Base-by-base conservation (phyloP, 257 asterid genomes). In the Mitragyna speciosa region DNA sequence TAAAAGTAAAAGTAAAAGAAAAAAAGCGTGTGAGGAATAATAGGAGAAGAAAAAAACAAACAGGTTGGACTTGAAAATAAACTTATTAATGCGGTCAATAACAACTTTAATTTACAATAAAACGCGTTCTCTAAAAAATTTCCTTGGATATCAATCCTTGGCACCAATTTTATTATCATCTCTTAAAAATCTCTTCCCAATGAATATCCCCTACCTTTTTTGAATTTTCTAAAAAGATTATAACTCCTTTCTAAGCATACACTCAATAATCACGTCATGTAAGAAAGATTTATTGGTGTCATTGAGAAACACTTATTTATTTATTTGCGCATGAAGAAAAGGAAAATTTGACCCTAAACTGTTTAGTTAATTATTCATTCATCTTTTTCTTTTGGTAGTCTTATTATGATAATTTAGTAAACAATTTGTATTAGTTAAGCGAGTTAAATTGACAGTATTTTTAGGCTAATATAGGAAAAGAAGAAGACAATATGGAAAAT, bases 51-150 rank as follows among this genome's bases (percentile, higher is more conserved):
- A 36, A 24, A 12, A 7, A 24, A n/a, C 14, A 43, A 61, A 4
- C 41, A 24, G 43, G 59, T 59, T 76, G 19, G n/a, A 43, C 22
- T 26, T 2, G 71, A n/a, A 45, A 56, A 41, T 7, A 65, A 76
- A 58, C 9, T 2, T 11, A 75, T 11, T 75, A 61, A 33, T 61
- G 22, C n/a, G 14, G 26, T 61, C 59, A 26, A 39, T 39, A 10
- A 59, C 22, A 56, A 39, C 24, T 76, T 76, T 63, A 12, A 76
- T 19, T 63, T 43, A 26, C 70, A 7, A 76, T 76, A 61, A 58
- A 76, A 15, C 20, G 72, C 72, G 79, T 76, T 58, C 54, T 24
- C 0, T 12, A 43, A 12, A 22, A n/a, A 22, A 22, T 45, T 43
- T 71, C 36, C 20, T 22, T 24, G 69, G 33, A 71, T 26, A 19